phyloP scores from a whole-genome alignment of 2,329 filamentous ascomycete genomes.

The Beauveria rudraprayagi region DNA sequence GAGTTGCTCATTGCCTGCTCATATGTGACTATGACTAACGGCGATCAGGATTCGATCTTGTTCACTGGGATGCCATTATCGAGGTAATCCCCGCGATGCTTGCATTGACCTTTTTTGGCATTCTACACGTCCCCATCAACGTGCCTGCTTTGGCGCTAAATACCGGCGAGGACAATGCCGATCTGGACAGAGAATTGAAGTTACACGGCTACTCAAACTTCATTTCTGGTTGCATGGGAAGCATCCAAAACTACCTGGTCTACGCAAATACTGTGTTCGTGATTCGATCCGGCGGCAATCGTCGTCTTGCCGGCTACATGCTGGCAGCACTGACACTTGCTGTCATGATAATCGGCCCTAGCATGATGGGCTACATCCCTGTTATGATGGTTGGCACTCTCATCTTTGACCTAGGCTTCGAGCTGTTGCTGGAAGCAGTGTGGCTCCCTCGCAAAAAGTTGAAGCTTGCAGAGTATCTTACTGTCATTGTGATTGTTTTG shows the following conservation, averaged over 20 bases:
- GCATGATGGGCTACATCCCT: constrained; percentile 86
- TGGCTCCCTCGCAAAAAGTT: constrained; percentile 85
- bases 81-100: constrained; percentile 91
- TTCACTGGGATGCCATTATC: constrained; percentile 76
- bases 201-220: constrained; percentile 92
- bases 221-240: constrained; percentile 75
- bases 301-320: constrained; percentile 75
- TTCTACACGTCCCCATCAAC: constrained; percentile 96
- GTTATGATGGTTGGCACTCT: constrained; percentile 94
- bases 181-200: constrained; percentile 84
- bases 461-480: constrained; percentile 79
- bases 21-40: constrained; percentile 15
- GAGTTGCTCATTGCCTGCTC: constrained; percentile 28
- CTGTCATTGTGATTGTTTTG: constrained; percentile 79
- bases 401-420: constrained; percentile 92
- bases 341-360: constrained; percentile 77
- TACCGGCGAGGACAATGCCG: constrained; percentile 83
- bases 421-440: constrained; percentile 80
- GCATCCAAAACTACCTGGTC: constrained; percentile 93
- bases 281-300: constrained; percentile 84
- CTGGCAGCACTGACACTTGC: constrained; percentile 72
- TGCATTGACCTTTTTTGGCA: constrained; percentile 92
- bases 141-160: constrained; percentile 88
- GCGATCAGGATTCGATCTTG: constrained; percentile 61
- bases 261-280: constrained; percentile 98